Evolutionary conservation across 805 yeast genomes (phyloP).

Genomic region (Suhomyces sp.): DNA sequence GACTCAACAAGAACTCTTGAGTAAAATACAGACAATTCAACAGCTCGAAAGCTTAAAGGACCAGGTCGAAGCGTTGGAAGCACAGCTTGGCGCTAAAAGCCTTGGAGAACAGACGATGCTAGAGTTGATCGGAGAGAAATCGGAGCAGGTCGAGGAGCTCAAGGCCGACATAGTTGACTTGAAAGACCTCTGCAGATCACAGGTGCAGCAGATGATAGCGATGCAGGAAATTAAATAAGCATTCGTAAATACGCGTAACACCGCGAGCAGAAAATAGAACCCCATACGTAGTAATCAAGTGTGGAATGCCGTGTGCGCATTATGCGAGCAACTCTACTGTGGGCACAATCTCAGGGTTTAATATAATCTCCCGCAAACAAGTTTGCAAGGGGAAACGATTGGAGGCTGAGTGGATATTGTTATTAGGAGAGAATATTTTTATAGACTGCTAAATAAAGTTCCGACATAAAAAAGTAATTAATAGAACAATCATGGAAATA

Average conservation of each 20-base stretch:
- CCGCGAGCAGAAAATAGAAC: background rate
- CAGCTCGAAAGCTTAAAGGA: slow-evolving; percentile 31
- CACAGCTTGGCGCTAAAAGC: slow-evolving; percentile 34
- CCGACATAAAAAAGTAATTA: background rate
- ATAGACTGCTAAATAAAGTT: background rate
- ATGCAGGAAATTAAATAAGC: slow-evolving; percentile 4
- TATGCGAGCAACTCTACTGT: background rate
- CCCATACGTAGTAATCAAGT: background rate
- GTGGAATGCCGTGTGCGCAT: background rate
- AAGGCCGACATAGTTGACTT: slow-evolving; percentile 85
- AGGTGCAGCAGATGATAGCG: slow-evolving; percentile 78
- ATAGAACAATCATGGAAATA: background rate
- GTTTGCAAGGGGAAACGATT: background rate
- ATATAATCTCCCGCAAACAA: background rate
- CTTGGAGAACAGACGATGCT: slow-evolving; percentile 54
- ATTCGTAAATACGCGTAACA: background rate
- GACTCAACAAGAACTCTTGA: slow-evolving; percentile 66
- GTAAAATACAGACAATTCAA: slow-evolving; percentile 23
- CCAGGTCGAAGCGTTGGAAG: slow-evolving; percentile 22
- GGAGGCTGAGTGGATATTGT: background rate
- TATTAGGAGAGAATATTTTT: background rate
- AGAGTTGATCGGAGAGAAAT: slow-evolving; percentile 78
- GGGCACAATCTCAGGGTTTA: background rate
- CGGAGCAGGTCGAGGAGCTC: slow-evolving; percentile 81
- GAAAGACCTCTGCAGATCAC: slow-evolving; percentile 78